Conservation (phyloP, 352 stramenopile genomes). For the Phytophthora capsici region DNA sequence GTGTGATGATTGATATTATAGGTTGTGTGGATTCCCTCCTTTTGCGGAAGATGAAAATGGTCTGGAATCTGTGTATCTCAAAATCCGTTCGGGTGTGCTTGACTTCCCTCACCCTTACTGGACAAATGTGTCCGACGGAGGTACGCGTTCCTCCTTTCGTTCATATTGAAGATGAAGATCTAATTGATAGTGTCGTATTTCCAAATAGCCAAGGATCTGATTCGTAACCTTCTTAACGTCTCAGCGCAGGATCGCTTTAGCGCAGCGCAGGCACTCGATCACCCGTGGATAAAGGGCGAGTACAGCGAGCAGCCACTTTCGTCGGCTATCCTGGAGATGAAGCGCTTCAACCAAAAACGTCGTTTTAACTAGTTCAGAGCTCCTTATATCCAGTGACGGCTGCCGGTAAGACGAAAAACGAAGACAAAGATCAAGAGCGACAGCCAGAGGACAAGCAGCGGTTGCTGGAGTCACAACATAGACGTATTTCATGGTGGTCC, state of each 20-base stretch:
- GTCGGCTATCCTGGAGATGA: slow-evolving; percentile 89
- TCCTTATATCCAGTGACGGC: slow-evolving; percentile 31
- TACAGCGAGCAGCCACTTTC: slow-evolving; percentile 82
- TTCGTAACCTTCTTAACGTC: slow-evolving; percentile 80
- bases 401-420: slow-evolving; percentile 23
- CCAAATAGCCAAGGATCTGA: slow-evolving; percentile 76
- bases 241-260: slow-evolving; percentile 75
- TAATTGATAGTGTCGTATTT: slow-evolving; percentile 4
- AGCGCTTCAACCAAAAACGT: slow-evolving; percentile 90
- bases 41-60: slow-evolving; percentile 85
- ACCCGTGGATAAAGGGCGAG: slow-evolving; percentile 89
- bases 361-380: slow-evolving; percentile 72
- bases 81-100: slow-evolving; percentile 81
- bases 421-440: slow-evolving; percentile 27
- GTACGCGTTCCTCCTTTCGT: slow-evolving; percentile 26
- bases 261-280: slow-evolving; percentile 69
- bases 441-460: slow-evolving; percentile 28
- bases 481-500: slow-evolving; percentile 50
- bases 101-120: slow-evolving; percentile 87
- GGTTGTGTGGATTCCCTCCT: slow-evolving; percentile 83
- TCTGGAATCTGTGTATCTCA: slow-evolving; percentile 84
- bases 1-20: slow-evolving; percentile 6
- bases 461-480: slow-evolving; percentile 46
- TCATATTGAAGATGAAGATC: slow-evolving; percentile 3
- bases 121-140: slow-evolving; percentile 86